A percentile compares a stretch with the other conserved stretches of the same genome.
Evolutionary conservation across 495 filamentous ascomycete species (phyloP).

Genomic region (Ramalina intermedia): DNA sequence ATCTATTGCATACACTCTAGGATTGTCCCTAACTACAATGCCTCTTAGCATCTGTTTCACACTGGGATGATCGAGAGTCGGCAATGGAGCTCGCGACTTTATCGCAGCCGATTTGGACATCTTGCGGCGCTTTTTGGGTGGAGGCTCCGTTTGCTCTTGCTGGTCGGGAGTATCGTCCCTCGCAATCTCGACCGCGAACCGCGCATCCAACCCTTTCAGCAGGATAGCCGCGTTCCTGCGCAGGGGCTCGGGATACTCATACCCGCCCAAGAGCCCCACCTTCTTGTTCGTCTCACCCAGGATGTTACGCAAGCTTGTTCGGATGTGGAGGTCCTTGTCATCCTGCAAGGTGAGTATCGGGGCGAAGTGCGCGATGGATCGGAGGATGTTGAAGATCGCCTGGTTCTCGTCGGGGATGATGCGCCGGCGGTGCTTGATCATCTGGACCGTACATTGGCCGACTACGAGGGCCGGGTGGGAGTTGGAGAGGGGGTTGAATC

Average conservation of each 20-base stretch:
- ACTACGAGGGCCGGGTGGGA: neutral
- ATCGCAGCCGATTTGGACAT: neutral
- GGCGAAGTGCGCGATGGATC: neutral
- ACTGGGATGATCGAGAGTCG: too few species aligned
- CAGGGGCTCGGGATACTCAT: neutral
- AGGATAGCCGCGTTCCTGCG: neutral
- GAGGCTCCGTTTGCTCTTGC: too few species aligned
- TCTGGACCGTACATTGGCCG: neutral
- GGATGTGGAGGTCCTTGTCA: neutral
- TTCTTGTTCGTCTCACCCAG: neutral
- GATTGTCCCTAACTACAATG: too few species aligned
- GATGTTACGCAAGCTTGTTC: neutral
- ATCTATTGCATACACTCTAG: too few species aligned
- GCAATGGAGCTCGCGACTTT: neutral
- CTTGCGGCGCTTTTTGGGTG: neutral
- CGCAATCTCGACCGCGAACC: neutral
- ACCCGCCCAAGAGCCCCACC: neutral
- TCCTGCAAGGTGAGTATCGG: neutral
- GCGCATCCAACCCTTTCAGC: neutral
- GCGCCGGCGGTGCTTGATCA: neutral
- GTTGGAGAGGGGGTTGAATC: neutral
- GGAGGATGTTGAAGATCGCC: constrained; percentile 1
- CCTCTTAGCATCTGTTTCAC: too few species aligned
- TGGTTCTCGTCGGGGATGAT: neutral
- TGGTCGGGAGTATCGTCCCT: neutral